Evolutionary conservation across 768 basidiomycete species (phyloP).

Genomic region (Suillus cothurnatus): DNA sequence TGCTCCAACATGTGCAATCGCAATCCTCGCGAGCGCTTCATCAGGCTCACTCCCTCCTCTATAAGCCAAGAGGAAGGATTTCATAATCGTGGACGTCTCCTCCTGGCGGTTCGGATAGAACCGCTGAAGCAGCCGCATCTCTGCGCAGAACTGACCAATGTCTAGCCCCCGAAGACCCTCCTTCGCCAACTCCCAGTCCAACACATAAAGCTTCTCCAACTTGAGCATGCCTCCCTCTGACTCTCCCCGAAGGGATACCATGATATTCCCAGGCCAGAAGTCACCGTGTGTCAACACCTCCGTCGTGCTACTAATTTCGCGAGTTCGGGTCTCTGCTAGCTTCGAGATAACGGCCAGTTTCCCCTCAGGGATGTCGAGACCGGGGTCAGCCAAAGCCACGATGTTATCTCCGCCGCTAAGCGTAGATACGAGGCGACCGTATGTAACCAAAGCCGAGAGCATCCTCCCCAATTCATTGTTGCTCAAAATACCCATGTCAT

Average conservation of each 20-base stretch:
- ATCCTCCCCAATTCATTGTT: constrained; percentile 42
- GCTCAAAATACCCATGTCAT: constrained; percentile 41
- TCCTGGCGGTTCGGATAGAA: constrained; percentile 46
- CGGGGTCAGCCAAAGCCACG: constrained; percentile 44
- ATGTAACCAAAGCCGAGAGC: constrained; percentile 43
- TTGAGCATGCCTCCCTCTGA: constrained; percentile 24
- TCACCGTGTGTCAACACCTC: constrained; percentile 51
- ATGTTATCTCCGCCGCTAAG: constrained; percentile 33
- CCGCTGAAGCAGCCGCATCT: constrained; percentile 51
- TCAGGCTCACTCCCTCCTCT: constrained; percentile 26
- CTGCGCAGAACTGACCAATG: constrained; percentile 66
- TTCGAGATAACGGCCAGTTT: constrained; percentile 38
- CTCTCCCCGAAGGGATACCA: constrained; percentile 41
- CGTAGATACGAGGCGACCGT: constrained; percentile 47
- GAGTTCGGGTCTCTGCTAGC: constrained; percentile 32
- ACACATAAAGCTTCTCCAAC: constrained; percentile 46
- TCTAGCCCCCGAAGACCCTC: constrained; percentile 60
- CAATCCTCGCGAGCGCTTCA: constrained; percentile 34
- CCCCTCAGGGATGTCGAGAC: constrained; percentile 39
- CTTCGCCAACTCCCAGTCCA: constrained; percentile 71
- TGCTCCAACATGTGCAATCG: constrained; percentile 52
- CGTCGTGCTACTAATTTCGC: constrained; percentile 33
- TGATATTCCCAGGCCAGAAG: constrained; percentile 73
- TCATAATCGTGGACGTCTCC: constrained; percentile 39
- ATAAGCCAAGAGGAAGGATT: constrained; percentile 51